Base-by-base conservation (phyloP, 2,329 filamentous ascomycete species). In the Clathrospora elynae region DNA sequence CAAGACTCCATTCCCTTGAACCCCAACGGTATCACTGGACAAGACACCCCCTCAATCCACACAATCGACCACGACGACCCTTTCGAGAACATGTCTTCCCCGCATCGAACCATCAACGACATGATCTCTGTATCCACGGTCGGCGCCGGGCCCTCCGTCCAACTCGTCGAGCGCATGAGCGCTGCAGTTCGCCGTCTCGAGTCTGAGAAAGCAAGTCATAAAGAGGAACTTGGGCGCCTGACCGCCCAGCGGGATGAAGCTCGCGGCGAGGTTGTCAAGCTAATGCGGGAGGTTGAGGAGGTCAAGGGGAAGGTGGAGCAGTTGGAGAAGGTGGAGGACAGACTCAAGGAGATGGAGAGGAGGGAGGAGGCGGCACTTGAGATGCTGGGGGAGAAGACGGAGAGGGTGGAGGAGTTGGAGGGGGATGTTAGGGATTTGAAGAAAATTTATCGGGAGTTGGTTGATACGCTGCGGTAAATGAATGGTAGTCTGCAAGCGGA, bases 341-440 rank as follows among this genome's bases (percentile, higher is more conserved):
- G 90, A 56, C 75, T 96, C 35, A 74, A 73, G 18, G 81, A 82
- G 28, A 75, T 96, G 53, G 85, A 88, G 61, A 76, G 82, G 50
- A 79, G 92, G 59, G 96, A 97, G 67, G 85, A 95, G 66, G 93
- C 90, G 10, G 95, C 90, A 46, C 76, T 99, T 38, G 91, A 97
- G 74, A 86, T 97, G 83, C 74, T 99, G 42, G 93, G 93, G 1
- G 93, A 99, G 80, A 96, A 96, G 81, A 96, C 90, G 70, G 93
- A 99, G 76, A 76, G 87, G 63, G 91, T 96, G 2, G 90, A 96
- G 64, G 93, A 99, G 76, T 75, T 99, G 55, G 84, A 80, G 69
- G 86, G 87, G 9, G 93, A 97, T 76, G 87, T 99, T 38, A 78
- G 84, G 54, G 93, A 99, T 75, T 79, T 99, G 68, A 99, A 99